Base-by-base conservation (phyloP, 2,329 filamentous ascomycete species). In the Metarhizium robertsii region DNA sequence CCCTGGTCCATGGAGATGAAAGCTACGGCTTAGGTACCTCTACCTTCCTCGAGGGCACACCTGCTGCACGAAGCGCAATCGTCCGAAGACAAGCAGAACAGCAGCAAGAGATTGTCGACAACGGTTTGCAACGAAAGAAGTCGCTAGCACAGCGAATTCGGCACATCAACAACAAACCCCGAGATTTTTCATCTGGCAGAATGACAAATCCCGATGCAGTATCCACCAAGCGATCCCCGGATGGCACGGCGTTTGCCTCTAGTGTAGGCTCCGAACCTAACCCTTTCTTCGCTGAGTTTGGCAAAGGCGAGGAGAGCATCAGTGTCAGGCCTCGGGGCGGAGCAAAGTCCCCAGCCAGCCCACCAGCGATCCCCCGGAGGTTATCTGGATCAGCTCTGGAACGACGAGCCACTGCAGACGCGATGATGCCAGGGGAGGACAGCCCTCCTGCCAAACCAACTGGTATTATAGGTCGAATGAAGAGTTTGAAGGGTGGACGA, bases 1-100 rank as follows among this genome's bases (percentile, higher is more conserved):
- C 89, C 55, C 81, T 87, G 50, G 80, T 97, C 14, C 90, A 97
- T 62, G 92, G 92, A 18, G 84, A 92, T 55, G 86, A 95, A 71
- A 86, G 84, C 3, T 75, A 89, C 58, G 94, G 94, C 10, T 75
- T 99, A 7, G 94, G 94, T 53, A 96, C 92, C 1, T 95, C 91
- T 38, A 99, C 94, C 2, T 97, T 97, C 77, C 74, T 99, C 25
- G 94, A 99, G 65, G 94, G 94, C 40, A 88, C 94, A 1, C 92
- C 94, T 14, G 94, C 92, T 32, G 88, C 92, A 32, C 84, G 85
- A 62, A 81, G 85, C 7, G 89, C 87, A 18, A 89, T 96, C 54
- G 83, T 89, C 67, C 84, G 87, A 58, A 84, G 84, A 52, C 83
- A 92, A 64, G 86, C 81, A 36, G 90, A 85, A 63, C 72, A 88